Evolutionary conservation across 2,329 filamentous ascomycete genomes (phyloP).

Genomic region (Arthrocladium fulminans): DNA sequence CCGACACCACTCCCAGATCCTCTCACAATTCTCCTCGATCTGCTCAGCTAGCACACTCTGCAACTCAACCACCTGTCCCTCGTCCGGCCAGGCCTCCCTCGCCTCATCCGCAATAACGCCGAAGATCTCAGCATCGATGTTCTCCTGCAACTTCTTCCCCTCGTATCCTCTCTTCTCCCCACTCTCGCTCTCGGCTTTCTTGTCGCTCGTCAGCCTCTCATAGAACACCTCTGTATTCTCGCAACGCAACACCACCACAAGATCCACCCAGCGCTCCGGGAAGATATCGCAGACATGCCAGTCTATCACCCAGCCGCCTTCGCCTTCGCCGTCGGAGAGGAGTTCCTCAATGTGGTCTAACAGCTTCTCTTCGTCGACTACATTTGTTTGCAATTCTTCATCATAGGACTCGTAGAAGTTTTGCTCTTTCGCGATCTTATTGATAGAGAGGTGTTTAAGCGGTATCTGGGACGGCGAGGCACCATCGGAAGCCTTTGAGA

Average conservation of each 20-base stretch:
- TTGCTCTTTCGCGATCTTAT: conserved; percentile 82
- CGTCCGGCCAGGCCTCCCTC: conserved; percentile 71
- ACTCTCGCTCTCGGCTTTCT: conserved; percentile 2
- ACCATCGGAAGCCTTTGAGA: conserved; percentile 1
- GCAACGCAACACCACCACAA: conserved; percentile 77
- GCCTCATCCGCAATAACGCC: conserved; percentile 88
- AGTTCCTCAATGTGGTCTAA: conserved; percentile 84
- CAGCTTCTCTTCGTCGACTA: conserved; percentile 95
- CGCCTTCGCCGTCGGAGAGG: conserved; percentile 40
- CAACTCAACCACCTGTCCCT: conserved; percentile 70
- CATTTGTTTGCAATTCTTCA: conserved; percentile 75
- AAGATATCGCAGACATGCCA: conserved; percentile 98
- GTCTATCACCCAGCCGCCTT: conserved; percentile 83
- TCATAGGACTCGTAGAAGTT: conserved; percentile 82
- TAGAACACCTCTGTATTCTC: conserved; percentile 73
- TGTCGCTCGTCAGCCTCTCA: conserved; percentile 60
- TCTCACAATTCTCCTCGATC: conserved; percentile 78
- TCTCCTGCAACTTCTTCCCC: conserved; percentile 86
- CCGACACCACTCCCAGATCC: conserved; percentile 72
- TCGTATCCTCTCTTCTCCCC: conserved; percentile 57
- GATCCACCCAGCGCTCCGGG: conserved; percentile 84
- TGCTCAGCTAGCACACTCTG: conserved; percentile 72
- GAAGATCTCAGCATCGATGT: conserved; percentile 96
- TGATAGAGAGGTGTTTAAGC: conserved; percentile 76
- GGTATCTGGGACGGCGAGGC: conserved; percentile 42